Base-by-base conservation (phyloP, 176 grass and related monocot genomes). In the Saccharum officinarum region DNA sequence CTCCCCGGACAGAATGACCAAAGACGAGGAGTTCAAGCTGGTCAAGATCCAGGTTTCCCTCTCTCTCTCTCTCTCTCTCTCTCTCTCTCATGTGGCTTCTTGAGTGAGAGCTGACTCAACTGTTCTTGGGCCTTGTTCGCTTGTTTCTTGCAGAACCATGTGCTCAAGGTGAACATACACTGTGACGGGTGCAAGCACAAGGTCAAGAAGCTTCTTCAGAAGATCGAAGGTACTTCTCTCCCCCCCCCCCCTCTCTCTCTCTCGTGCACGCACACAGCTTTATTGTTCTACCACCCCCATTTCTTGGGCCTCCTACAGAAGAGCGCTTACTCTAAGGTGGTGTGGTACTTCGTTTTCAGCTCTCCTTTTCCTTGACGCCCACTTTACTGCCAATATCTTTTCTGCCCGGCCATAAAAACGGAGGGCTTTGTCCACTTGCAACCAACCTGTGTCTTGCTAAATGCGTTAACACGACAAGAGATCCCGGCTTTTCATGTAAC, bases 81-180 rank as follows among this genome's bases (percentile, higher is more conserved):
- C 4, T 4, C 1, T 4, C 3, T 4, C 8, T 82, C 34, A 10
- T 66, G 41, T 34, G 54, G 69, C 2, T 71, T 57, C 31, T 80
- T 69, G 66, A 90, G 4, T 73, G 84, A 88, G 26, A 67, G 71
- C 75, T 77, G 40, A 80, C 78, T 73, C 25, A 76, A 80, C 83
- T 92, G 34, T 77, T 86, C 31, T 78, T 81, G 67, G 0, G n/a
- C 41, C 4, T 42, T 44, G 22, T 16, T 66, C 4, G 46, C n/a
- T 66, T 79, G 30, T 45, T 84, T 28, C 60, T 89, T 88, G 87
- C 88, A 99, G 97, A 99, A 94, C 66, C 90, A 96, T 89, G 82
- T 92, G 15, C 84, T 99, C 41, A 96, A 85, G 79, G 97, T 99
- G 84, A 94, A 96, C 90, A 99, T 99, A 94, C 97, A 99, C 90